phyloP scores from a whole-genome alignment of 176 grass and related monocot genomes.

The Sorghum bicolor region DNA sequence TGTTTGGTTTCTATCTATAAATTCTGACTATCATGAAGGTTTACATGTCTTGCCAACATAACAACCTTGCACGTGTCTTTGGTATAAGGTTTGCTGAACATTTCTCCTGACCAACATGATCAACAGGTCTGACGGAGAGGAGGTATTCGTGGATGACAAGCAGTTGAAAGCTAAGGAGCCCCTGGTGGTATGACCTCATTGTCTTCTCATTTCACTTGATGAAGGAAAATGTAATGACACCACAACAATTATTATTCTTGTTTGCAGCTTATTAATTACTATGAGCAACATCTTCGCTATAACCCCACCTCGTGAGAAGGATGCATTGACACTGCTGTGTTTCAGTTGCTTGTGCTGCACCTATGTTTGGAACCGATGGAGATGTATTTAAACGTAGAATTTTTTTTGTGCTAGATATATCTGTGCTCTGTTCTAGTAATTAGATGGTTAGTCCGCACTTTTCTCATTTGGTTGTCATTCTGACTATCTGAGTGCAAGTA shows the following conservation, averaged over 20 bases:
- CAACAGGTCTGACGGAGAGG: conserved; percentile 69
- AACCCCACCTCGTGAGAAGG: conserved; percentile 37
- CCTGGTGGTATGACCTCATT: conserved; percentile 58
- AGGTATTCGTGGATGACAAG: conserved; percentile 73
- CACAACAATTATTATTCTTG: conserved; percentile 13
- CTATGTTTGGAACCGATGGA: not conserved
- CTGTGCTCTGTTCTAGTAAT: not conserved
- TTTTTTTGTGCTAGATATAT: conserved; percentile 34
- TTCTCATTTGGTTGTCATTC: not conserved
- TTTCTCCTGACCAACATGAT: not conserved
- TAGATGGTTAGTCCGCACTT: conserved; percentile 15
- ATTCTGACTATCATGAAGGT: not conserved
- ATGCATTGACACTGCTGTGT: not conserved
- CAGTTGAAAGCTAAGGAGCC: conserved; percentile 76
- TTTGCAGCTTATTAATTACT: conserved; percentile 90
- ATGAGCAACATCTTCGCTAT: conserved; percentile 86
- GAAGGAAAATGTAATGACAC: conserved; percentile 11
- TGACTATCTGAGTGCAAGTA: not conserved
- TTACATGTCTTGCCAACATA: not conserved
- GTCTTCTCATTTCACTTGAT: conserved; percentile 28
- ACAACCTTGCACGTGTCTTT: not conserved
- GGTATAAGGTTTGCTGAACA: not conserved
- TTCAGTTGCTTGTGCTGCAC: not conserved
- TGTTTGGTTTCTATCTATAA: not conserved
- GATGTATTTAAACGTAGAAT: conserved; percentile 21